Base-by-base conservation (phyloP, 1,284 basidiomycete genomes). In the Cutaneotrichosporon dermatis region DNA sequence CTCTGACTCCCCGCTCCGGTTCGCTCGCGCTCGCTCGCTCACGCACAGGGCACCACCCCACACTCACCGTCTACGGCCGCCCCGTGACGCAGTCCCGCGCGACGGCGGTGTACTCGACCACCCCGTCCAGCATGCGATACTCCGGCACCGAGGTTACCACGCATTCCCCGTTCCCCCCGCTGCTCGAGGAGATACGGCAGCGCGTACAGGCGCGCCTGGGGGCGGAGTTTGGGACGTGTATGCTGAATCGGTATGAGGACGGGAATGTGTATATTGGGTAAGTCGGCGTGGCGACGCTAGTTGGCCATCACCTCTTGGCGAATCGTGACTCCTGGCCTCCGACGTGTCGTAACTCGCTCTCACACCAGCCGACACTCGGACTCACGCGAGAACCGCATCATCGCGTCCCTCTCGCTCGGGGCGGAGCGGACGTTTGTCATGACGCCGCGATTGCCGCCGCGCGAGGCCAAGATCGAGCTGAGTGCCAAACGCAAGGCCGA, bases 181-280 rank as follows among this genome's bases (percentile, higher is more conserved):
- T 69, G 0, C 66, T 83, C 4, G 62, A 71, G 34, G 66, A 69
- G 33, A 82, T 83, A 39, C 74, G 79, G 40, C 60, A 64, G 6
- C 50, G 61, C 34, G 71, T 83, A 3, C 77, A 81, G 46, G 64
- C 63, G 1, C 68, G 66, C 13, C 61, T 83, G 4, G 80, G 79
- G 0, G 79, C 80, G 5, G 66, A 61, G 34, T 83, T 83, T 73
- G 83, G 83, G 56, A 81, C 83, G 62, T 76, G 76, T 60, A 81
- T 83, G 81, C 69, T 83, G 63, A 84, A 84, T 58, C 68, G 73
- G 16, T 84, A 83, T 65, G 80, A 80, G 53, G 74, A 80, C 63
- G 83, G 82, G 2, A 56, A 51, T 12, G 75, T 82, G 10, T 80
- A 82, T 58, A 82, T 82, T 33, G 80, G 80, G 79, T 77, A 48